Evolutionary conservation across 805 yeast species (phyloP).

Genomic region (Myxozyma neglecta): DNA sequence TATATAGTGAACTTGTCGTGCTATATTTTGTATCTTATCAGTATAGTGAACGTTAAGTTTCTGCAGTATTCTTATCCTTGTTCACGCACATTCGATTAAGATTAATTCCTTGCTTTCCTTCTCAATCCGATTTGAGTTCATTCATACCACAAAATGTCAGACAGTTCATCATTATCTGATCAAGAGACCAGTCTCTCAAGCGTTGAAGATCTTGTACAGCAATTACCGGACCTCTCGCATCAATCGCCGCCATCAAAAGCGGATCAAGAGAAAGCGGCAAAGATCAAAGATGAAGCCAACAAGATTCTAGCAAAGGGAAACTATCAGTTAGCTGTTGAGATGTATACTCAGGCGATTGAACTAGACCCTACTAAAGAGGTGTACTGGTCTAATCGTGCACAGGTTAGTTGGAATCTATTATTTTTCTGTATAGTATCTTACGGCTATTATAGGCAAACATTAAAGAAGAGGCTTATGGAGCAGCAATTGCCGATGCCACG

Average conservation of each 20-base stretch:
- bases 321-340: constrained; percentile 66
- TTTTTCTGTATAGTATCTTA: background rate
- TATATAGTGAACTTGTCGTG: no score
- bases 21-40: no score
- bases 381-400: constrained; percentile 88
- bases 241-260: constrained; percentile 24
- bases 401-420: constrained; percentile 3
- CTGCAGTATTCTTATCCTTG: no score
- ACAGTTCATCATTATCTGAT: background rate
- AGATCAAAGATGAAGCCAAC: constrained; percentile 82
- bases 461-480: constrained; percentile 81
- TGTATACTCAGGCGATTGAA: constrained; percentile 78
- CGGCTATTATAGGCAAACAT: constrained; percentile 60
- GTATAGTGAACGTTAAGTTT: no score
- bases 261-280: constrained; percentile 70
- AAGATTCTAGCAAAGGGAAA: constrained; percentile 77
- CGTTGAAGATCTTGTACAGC: constrained; percentile 9
- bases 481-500: constrained; percentile 77
- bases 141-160: background rate
- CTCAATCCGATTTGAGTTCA: no score
- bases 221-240: constrained; percentile 2
- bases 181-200: constrained; percentile 2
- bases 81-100: no score
- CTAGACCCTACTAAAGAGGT: constrained; percentile 76
- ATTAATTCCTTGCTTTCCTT: no score